These are phyloP conservation scores for Bauhinia variegata DNA, from an alignment of 306 rosid genomes.

Conservation along the genomic window DNA sequence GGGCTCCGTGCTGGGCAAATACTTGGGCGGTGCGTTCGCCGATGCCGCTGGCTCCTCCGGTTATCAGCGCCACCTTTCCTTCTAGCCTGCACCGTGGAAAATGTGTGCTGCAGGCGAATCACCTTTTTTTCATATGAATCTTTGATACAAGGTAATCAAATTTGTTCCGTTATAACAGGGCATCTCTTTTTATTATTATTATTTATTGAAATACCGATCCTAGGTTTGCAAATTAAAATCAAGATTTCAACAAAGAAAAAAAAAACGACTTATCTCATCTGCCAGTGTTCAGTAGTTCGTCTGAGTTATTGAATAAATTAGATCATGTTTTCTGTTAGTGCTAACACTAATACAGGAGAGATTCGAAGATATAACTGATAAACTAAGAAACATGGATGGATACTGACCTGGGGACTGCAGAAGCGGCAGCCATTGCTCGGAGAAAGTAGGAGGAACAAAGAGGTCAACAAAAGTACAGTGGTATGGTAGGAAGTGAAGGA, in stretches of 20 bases:
- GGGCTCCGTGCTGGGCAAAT: conserved; percentile 67
- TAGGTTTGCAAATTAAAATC: too few relatives aligned
- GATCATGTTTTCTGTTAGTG: too few relatives aligned
- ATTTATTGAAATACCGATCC: too few relatives aligned
- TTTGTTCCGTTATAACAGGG: background rate
- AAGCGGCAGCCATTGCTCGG: conserved; percentile 42
- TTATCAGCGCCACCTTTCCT: conserved; percentile 83
- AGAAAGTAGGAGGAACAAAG: background rate
- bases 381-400: background rate
- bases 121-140: background rate
- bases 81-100: conserved; percentile 51
- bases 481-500: background rate
- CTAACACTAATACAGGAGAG: too few relatives aligned
- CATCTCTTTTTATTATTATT: too few relatives aligned
- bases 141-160: background rate
- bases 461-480: too few relatives aligned
- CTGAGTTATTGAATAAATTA: too few relatives aligned
- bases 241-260: too few relatives aligned
- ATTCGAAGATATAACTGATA: background rate
- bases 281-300: too few relatives aligned
- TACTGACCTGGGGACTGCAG: conserved; percentile 46
- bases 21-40: conserved; percentile 68
- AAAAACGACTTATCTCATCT: too few relatives aligned
- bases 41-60: conserved; percentile 90
- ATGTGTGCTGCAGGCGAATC: too few relatives aligned